These are phyloP conservation scores for Fusarium bactridioides DNA, from an alignment of 2,329 filamentous ascomycete species.

Conservation along the genomic window DNA sequence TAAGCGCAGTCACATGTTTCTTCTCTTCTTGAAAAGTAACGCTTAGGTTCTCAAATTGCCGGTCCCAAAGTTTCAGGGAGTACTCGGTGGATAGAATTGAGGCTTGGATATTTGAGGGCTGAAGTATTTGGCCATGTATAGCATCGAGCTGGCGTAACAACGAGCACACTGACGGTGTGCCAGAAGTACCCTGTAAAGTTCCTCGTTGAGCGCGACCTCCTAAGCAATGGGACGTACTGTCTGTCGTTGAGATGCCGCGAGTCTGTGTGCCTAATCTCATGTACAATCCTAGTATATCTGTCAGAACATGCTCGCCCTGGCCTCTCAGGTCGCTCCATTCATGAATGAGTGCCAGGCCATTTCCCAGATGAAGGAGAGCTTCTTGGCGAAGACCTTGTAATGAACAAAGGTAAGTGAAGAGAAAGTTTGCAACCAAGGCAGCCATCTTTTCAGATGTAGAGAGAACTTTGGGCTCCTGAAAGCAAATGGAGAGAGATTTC, in stretches of 20 bases:
- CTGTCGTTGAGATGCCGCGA: neutral
- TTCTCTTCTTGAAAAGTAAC: neutral
- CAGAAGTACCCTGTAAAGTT: fast-evolving
- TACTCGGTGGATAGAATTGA: fast-evolving
- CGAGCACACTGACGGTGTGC: fast-evolving
- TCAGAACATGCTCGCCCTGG: fast-evolving
- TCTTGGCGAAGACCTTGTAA: neutral
- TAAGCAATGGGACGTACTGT: fast-evolving
- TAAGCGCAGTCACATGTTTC: neutral
- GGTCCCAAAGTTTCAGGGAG: neutral
- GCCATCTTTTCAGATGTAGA: neutral
- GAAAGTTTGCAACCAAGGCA: neutral
- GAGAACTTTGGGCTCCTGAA: fast-evolving
- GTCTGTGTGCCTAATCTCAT: neutral
- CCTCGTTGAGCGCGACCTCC: neutral
- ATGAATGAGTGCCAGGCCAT: neutral
- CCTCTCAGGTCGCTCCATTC: neutral
- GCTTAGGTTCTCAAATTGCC: fast-evolving
- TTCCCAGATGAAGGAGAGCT: neutral
- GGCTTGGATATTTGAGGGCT: fast-evolving
- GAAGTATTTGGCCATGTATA: neutral
- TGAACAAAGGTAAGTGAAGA: neutral
- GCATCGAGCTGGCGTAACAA: neutral
- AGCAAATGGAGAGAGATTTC: neutral
- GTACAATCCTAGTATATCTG: neutral